A percentile compares a stretch with the other conserved stretches of the same genome.
These are phyloP conservation scores for Globisporangium camurandrum DNA, from an alignment of 352 stramenopile genomes.

Conservation along the genomic window DNA sequence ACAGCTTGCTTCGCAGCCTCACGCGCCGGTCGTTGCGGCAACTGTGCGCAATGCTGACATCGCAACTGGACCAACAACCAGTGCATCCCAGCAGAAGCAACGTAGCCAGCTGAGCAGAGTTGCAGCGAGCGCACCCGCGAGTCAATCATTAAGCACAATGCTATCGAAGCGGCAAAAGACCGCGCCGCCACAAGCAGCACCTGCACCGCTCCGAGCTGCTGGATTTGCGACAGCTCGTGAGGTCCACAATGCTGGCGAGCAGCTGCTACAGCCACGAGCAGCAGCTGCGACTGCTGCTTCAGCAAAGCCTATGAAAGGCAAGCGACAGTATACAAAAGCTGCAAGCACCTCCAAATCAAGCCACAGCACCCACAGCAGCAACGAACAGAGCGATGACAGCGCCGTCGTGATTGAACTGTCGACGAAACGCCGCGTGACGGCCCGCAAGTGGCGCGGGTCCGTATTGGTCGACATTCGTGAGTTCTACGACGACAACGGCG, in stretches of 20 bases:
- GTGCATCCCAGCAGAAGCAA: neutral
- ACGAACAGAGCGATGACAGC: conserved; percentile 15
- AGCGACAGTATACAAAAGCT: no score
- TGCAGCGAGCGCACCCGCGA: neutral
- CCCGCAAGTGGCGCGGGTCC: conserved; percentile 44
- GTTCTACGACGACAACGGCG: conserved; percentile 62
- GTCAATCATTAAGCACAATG: conserved; percentile 3
- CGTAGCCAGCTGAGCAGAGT: neutral
- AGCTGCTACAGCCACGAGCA: neutral
- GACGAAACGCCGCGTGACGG: conserved; percentile 47
- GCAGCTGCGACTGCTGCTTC: neutral
- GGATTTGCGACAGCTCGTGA: neutral
- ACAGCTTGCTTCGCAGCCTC: neutral
- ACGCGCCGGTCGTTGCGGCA: neutral
- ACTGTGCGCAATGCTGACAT: neutral
- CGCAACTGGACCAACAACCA: neutral
- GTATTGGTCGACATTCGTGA: conserved; percentile 67
- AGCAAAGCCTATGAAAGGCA: no score
- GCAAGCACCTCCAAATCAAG: neutral
- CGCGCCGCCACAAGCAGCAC: neutral
- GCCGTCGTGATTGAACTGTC: conserved; percentile 43
- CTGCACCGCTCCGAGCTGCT: neutral
- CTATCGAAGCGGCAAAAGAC: conserved; percentile 3
- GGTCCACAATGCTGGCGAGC: neutral
- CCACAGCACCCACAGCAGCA: neutral